phyloP scores from a whole-genome alignment of 495 filamentous ascomycete species.

The Penicillium cataractarum region DNA sequence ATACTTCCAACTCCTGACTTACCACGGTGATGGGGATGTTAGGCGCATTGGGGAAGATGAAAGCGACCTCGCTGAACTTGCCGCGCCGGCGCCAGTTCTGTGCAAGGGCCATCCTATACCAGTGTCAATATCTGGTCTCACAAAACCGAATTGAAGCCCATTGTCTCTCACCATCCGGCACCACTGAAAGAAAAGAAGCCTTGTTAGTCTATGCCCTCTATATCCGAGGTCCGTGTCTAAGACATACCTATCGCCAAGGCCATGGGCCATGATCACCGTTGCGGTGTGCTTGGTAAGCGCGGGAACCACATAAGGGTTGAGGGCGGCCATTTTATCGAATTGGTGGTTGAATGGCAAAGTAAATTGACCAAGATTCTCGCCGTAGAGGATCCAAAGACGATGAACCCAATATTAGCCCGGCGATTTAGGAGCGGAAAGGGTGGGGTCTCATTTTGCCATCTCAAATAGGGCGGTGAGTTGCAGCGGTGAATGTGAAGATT shows the following conservation, averaged over 20 bases:
- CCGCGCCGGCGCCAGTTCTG: constrained; percentile 86
- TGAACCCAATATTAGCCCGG: background rate
- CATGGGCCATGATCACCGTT: constrained; percentile 92
- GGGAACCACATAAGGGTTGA: constrained; percentile 73
- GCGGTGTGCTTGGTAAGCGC: constrained; percentile 91
- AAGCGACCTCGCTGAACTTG: constrained; percentile 86
- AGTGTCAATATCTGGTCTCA: constrained; percentile 1
- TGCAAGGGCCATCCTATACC: constrained; percentile 67
- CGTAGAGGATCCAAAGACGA: background rate
- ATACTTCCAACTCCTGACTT: constrained; percentile 35
- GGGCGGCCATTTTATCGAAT: constrained; percentile 50
- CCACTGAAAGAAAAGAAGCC: constrained; percentile 3
- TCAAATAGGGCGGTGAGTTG: background rate
- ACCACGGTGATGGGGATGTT: constrained; percentile 84
- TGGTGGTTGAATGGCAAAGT: background rate
- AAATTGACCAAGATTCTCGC: background rate
- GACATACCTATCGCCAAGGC: constrained; percentile 76
- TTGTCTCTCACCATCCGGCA: constrained; percentile 11
- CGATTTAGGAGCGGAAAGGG: background rate
- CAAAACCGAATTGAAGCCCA: too few relatives aligned
- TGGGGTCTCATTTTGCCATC: background rate
- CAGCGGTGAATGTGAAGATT: background rate
- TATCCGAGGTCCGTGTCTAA: constrained; percentile 1
- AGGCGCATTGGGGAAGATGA: constrained; percentile 94
- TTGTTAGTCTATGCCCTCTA: background rate